Base-by-base conservation (phyloP, 148 eudicot species). In the Fagopyrum esculentum region DNA sequence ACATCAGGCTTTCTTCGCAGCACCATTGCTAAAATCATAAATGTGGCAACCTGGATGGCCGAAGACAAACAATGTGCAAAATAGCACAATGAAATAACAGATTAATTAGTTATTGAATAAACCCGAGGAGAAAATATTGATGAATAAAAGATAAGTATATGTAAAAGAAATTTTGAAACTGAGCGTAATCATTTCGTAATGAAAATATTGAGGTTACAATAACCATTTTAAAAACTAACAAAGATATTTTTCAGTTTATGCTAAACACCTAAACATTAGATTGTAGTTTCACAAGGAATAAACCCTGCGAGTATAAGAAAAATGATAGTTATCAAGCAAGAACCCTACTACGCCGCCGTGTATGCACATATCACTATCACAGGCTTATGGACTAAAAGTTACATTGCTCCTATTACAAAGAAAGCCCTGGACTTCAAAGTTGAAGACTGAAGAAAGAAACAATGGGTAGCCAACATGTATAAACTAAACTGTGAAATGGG, bases 1-100 rank as follows among this genome's bases (percentile, higher is more conserved):
- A 86, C 89, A 54, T 86, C 89, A 72, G 93, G 89, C 76, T 87
- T 89, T 13, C 77, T 80, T 8, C 91, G 80, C 76, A 89, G 77
- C 30, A 76, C 81, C 88, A 87, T 87, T 17, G 88, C 87, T 49
- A 89, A 70, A 45, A 83, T 87, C 72, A 82, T 71, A 78, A 89
- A 89, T n/a, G 83, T 80, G 26, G 87, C 88, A 74, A 89, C 86
- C 93, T 89, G 86, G 79, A 76, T 64, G 11, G 60, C 47, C 47
- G 71, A 66, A 66, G 47, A 43, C 71, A 40, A 66, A 43, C 16
- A 66, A 64, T 3, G 8, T 9, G 29, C 63, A 48, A 12, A 72
- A 63, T 5, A 51, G 17, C 9, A 55, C 29, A 8, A 29, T 40
- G 40, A 29, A 76, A 15, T 10, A 6, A 72, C 57, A 12, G 40